Conservation (phyloP, 179 eudicot genomes). For the Spergularia azorica region DNA sequence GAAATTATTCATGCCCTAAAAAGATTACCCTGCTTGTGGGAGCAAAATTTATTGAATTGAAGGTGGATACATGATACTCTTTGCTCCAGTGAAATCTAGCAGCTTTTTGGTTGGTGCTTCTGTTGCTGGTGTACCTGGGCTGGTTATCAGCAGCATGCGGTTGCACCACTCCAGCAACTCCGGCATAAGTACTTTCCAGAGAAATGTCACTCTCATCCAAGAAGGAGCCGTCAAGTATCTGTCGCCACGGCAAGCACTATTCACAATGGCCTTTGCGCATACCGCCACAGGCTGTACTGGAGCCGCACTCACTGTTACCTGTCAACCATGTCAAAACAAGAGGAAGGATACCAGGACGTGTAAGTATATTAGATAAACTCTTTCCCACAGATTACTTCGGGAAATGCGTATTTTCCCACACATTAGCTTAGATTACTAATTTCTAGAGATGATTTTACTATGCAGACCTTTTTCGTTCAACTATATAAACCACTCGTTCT, state of each 20-base stretch:
- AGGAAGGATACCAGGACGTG: background rate
- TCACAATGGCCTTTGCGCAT: constrained; percentile 32
- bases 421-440: too few species aligned
- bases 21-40: too few species aligned
- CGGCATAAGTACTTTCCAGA: constrained; percentile 31
- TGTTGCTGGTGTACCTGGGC: constrained; percentile 30
- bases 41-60: constrained; percentile 22
- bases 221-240: constrained; percentile 28
- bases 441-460: too few species aligned
- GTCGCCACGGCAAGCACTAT: constrained; percentile 36
- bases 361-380: too few species aligned
- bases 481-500: too few species aligned
- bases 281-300: constrained; percentile 24
- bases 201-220: constrained; percentile 30
- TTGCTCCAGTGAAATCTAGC: constrained; percentile 30
- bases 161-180: constrained; percentile 32
- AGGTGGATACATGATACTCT: constrained; percentile 27
- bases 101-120: constrained; percentile 34
- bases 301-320: constrained; percentile 27
- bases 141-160: constrained; percentile 22
- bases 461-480: too few species aligned
- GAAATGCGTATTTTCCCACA: too few species aligned
- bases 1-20: too few species aligned
- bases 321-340: background rate
- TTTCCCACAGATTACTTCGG: too few species aligned